These are phyloP conservation scores for Trichophyton rubrum DNA, from an alignment of 2,329 filamentous ascomycete species.

Conservation along the genomic window DNA sequence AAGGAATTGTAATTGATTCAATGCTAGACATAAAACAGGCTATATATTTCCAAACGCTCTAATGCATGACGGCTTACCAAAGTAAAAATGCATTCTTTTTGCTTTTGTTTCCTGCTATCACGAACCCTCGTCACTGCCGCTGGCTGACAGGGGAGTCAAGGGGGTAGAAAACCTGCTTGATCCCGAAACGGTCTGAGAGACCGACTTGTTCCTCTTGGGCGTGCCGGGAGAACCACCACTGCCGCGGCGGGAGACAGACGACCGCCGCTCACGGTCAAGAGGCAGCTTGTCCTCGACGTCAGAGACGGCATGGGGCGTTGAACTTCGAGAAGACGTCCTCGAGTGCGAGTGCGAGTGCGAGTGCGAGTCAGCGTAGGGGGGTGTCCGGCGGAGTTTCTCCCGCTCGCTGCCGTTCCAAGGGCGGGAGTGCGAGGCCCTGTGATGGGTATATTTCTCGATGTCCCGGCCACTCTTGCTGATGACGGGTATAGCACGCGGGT, in stretches of 20 bases:
- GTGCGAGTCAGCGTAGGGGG: constrained; percentile 19
- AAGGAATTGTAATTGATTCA: not conserved
- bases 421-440: constrained; percentile 16
- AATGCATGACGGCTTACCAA: not conserved
- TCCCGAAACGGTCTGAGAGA: not conserved
- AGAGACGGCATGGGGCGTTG: constrained; percentile 23
- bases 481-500: not conserved
- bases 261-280: constrained; percentile 19
- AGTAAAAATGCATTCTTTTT: not conserved
- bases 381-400: constrained; percentile 6
- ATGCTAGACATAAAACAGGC: not conserved
- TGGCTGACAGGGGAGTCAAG: constrained; percentile 8
- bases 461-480: constrained; percentile 9
- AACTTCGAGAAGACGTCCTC: constrained; percentile 32
- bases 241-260: constrained; percentile 19
- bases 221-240: constrained; percentile 25
- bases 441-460: constrained; percentile 19
- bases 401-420: constrained; percentile 7
- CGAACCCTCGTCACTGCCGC: not conserved
- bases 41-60: not conserved
- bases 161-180: constrained; percentile 10
- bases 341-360: constrained; percentile 31
- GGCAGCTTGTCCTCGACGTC: constrained; percentile 28
- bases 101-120: not conserved
- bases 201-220: not conserved